A percentile compares a stretch with the other conserved stretches of the same genome.
phyloP scores from a whole-genome alignment of 331 rosid species.

The Stylosanthes scabra region DNA sequence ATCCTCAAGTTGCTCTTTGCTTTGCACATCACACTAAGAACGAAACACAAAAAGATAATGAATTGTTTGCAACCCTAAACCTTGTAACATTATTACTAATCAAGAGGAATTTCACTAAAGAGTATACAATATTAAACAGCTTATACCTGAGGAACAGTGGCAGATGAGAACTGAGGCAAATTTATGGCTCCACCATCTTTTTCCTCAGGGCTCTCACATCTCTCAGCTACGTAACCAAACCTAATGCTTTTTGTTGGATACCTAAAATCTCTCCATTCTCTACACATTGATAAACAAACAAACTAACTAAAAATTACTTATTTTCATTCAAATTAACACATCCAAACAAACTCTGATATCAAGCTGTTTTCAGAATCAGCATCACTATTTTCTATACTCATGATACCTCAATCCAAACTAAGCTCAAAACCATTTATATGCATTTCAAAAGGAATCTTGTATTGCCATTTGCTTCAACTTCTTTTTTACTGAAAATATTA shows the following conservation, averaged over 20 bases:
- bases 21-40: slow-evolving; percentile 41
- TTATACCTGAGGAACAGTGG: slow-evolving; percentile 70
- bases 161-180: slow-evolving; percentile 81
- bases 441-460: background rate
- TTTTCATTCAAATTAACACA: background rate
- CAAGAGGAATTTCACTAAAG: background rate
- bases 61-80: background rate
- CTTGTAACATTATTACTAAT: background rate
- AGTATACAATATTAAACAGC: slow-evolving; percentile 1
- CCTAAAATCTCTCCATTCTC: slow-evolving; percentile 81
- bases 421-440: background rate
- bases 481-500: too few species aligned
- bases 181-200: slow-evolving; percentile 43
- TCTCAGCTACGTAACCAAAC: slow-evolving; percentile 54
- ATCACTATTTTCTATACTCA: background rate
- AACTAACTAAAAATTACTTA: background rate
- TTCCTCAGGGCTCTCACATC: slow-evolving; percentile 47
- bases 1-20: slow-evolving; percentile 42
- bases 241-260: slow-evolving; percentile 67
- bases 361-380: background rate
- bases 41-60: slow-evolving; percentile 27
- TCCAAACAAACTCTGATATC: background rate
- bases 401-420: background rate
- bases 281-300: slow-evolving; percentile 39
- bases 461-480: too few species aligned